Base-by-base conservation (phyloP, 192 early-diverging fungal species). In the Rhizoclosmatium globosum region DNA sequence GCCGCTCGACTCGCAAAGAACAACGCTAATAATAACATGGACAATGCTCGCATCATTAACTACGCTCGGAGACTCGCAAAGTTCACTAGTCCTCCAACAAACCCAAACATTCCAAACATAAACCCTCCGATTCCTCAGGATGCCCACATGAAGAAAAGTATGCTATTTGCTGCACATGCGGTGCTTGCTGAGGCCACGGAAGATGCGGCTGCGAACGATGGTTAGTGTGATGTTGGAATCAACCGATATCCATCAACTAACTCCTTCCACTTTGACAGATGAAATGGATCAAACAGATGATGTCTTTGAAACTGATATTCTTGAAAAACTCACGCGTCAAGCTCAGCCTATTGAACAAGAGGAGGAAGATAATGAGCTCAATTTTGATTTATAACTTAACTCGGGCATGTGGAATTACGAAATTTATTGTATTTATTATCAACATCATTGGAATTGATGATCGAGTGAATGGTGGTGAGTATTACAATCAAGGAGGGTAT, bases 91-190 rank as follows among this genome's bases (percentile, higher is more conserved):
- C 76, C 76, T 13, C 65, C 76, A 2, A 11, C 19, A 19, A 17
- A 9, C 41, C 46, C 53, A 9, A 0, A 60, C 11, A 4, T 68
- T 9, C 7, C 31, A 4, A 13, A 21, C 15, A 56, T 23, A 45
- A 6, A 41, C 46, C 77, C 77, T 31, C 77, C 77, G 13, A 78
- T 78, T 38, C 77, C 77, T 19, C 77, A 78, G 68, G 77, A 78
- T 21, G 77, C 77, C 13, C 77, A 78, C 56, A 78, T 78, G 77
- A 78, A 71, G 58, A 47, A 68, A 2, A 31, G 41, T 2, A 19
- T 78, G 65, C 58, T 78, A 4, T 78, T 61, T 47, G 44, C 59
- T n/a, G n/a, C 70, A 15, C 47, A 57, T 47, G 17, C 19, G 62
- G 11, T 11, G 71, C 17, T 58, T 13, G 47, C 11, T 42, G 39